Base-by-base conservation (phyloP, 2,329 filamentous ascomycete species). In the Chaetomium sp. region DNA sequence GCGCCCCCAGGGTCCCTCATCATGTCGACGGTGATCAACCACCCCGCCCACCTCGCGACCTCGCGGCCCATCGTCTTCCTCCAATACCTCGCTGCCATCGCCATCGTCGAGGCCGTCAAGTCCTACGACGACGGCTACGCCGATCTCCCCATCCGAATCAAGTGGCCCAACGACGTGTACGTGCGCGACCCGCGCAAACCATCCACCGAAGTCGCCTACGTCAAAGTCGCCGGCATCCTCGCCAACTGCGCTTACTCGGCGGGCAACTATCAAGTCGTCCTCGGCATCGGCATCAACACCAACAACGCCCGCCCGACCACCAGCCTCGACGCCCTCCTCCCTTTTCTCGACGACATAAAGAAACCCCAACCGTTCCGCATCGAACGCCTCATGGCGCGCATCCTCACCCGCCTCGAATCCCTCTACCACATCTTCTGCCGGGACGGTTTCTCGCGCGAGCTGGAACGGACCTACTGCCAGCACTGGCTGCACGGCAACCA, bases 111-210 rank as follows among this genome's bases (percentile, higher is more conserved):
- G 59, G 92, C 89, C 0, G 85, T 97, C 59, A 86, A 88, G 60
- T 79, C 78, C 33, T 97, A 97, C 67, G 90, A 86, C 49, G 89
- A 46, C 7, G 34, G 86, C 6, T 97, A 95, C 70, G 77, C 82
- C 5, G 76, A 82, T 0, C 70, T 97, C 4, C 88, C 89, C 0
- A 79, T 99, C 42, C 91, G 88, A 68, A 74, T 99, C 36, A 99
- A 99, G 71, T 99, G 94, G 94, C 94, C 94, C 9, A 99, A 99
- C 66, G 94, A 99, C 67, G 89, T 99, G 53, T 92, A 90, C 66
- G 86, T 86, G 0, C 76, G 82, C 27, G 86, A 90, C 65, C 88
- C 80, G 5, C 74, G 71, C 52, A 77, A 76, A 47, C 76, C 75
- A 3, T 27, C 19, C 19, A 64, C 69, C 5, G 66, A 73, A 1